Conservation (phyloP, 371 early-diverging fungal genomes). For the Syncephalastrum sp. region DNA sequence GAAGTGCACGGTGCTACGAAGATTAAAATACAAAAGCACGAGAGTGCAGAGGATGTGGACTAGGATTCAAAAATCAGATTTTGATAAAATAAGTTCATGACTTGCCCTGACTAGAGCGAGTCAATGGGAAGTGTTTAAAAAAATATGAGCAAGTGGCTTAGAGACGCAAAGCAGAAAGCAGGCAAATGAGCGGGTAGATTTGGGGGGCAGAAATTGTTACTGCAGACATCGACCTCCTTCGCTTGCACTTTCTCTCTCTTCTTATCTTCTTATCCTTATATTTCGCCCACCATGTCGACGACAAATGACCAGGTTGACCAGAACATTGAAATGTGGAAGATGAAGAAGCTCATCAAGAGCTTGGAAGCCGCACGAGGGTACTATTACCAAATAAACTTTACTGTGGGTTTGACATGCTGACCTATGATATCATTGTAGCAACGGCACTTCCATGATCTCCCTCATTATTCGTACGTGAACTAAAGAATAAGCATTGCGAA, state of each 20-base stretch:
- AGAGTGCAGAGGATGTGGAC: too few relatives aligned
- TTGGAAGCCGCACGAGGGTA: slow-evolving; percentile 95
- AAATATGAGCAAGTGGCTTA: too few relatives aligned
- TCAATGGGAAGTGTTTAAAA: too few relatives aligned
- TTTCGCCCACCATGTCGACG: slow-evolving; percentile 16
- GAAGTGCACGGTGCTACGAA: too few relatives aligned
- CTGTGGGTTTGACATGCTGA: neutral
- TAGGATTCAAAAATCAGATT: too few relatives aligned
- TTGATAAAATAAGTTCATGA: too few relatives aligned
- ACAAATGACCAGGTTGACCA: slow-evolving; percentile 46
- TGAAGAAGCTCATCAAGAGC: slow-evolving; percentile 96
- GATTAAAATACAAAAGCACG: too few relatives aligned
- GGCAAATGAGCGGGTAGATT: too few relatives aligned
- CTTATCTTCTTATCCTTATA: neutral
- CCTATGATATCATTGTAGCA: slow-evolving; percentile 49
- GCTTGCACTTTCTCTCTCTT: neutral
- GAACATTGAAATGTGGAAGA: slow-evolving; percentile 96
- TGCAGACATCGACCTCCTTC: neutral
- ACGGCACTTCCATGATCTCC: slow-evolving; percentile 99
- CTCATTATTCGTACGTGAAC: slow-evolving; percentile 84
- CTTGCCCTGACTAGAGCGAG: too few relatives aligned
- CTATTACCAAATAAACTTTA: slow-evolving; percentile 11
- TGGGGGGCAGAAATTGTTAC: neutral
- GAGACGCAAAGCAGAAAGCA: too few relatives aligned
- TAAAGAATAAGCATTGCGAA: too few relatives aligned